A percentile compares a stretch with the other conserved stretches of the same genome.
These are phyloP conservation scores for Leishmania amazonensis DNA, from an alignment of 208 protist genomes.

Conservation along the genomic window DNA sequence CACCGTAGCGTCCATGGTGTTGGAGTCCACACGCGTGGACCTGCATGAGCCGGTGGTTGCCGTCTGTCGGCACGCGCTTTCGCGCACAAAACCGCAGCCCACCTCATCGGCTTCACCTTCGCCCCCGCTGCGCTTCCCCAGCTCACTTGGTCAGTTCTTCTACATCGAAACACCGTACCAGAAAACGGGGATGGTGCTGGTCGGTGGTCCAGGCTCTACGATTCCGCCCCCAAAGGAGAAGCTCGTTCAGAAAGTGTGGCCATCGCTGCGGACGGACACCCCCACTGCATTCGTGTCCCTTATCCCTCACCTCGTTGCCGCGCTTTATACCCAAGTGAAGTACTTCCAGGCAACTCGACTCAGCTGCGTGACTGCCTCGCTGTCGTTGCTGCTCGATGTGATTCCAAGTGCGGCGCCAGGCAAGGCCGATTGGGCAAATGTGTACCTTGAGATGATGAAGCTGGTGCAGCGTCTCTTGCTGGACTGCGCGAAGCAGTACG, in stretches of 20 bases:
- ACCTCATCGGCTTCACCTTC: background rate
- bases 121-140: constrained; percentile 12
- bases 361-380: constrained; percentile 19
- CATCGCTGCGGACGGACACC: background rate
- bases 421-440: background rate
- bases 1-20: constrained; percentile 18
- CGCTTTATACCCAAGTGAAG: constrained; percentile 25
- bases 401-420: constrained; percentile 3
- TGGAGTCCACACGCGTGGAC: constrained; percentile 32
- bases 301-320: constrained; percentile 18
- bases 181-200: constrained; percentile 24
- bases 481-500: constrained; percentile 32
- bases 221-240: constrained; percentile 17
- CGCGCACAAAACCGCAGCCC: background rate
- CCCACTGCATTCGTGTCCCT: constrained; percentile 6
- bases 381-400: constrained; percentile 22
- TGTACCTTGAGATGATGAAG: constrained; percentile 28
- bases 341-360: constrained; percentile 35
- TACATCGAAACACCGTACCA: constrained; percentile 30
- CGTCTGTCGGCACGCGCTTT: constrained; percentile 22
- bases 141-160: constrained; percentile 31
- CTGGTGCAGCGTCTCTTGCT: constrained; percentile 28
- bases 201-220: constrained; percentile 23
- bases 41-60: constrained; percentile 27
- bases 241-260: constrained; percentile 26